Evolutionary conservation across 192 early-diverging fungal species (phyloP).

Genomic region (Phlyctochytrium planicorne): DNA sequence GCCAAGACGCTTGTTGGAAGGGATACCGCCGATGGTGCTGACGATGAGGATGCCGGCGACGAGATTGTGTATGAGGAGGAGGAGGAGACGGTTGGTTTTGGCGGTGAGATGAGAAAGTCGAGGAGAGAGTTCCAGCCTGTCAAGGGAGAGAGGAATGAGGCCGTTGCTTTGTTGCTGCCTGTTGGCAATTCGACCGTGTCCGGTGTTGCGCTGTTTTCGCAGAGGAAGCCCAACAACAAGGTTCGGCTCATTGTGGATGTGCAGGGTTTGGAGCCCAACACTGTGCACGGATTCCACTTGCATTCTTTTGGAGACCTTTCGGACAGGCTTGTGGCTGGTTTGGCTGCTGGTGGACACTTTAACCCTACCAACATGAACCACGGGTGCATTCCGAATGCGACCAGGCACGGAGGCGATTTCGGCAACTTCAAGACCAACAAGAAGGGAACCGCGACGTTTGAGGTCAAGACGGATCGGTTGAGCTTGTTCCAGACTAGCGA

Average conservation of each 20-base stretch:
- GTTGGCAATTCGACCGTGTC: background rate
- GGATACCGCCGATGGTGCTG: background rate
- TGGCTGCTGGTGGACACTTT: conserved; percentile 24
- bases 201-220: background rate
- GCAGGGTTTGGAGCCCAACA: conserved; percentile 10
- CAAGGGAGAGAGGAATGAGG: background rate
- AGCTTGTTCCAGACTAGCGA: background rate
- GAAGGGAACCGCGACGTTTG: conserved; percentile 7
- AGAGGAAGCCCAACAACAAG: background rate
- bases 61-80: background rate
- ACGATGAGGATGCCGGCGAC: background rate
- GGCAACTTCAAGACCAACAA: conserved; percentile 23
- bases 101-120: background rate
- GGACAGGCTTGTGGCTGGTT: background rate
- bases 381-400: conserved; percentile 6
- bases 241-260: background rate
- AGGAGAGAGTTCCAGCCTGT: background rate
- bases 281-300: conserved; percentile 24
- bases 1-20: background rate
- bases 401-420: conserved; percentile 28
- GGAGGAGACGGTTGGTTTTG: background rate
- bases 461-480: background rate
- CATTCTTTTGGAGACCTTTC: conserved; percentile 31
- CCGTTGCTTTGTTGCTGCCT: background rate
- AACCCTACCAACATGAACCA: conserved; percentile 30